Conservation (phyloP, 75 land plant species). For the Isoetes taiwanensis region DNA sequence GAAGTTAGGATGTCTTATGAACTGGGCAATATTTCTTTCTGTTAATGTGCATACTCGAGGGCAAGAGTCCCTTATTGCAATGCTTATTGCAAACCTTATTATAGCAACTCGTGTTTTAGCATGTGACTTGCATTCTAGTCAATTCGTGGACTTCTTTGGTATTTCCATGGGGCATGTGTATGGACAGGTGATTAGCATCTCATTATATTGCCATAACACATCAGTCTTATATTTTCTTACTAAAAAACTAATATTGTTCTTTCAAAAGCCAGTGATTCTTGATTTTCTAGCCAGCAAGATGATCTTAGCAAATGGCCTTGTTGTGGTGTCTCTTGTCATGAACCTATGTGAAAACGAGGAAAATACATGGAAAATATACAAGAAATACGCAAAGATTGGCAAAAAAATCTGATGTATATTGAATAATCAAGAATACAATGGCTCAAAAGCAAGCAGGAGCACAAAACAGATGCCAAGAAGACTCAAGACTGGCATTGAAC, state of each 20-base stretch:
- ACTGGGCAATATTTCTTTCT: background rate
- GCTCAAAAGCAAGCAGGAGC: no score
- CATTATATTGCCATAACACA: background rate
- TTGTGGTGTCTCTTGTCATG: constrained; percentile 94
- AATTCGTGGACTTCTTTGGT: constrained; percentile 92
- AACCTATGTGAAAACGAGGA: no score
- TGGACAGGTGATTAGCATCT: constrained; percentile 45
- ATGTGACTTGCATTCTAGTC: constrained; percentile 93
- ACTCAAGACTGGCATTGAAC: no score
- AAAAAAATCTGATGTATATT: no score
- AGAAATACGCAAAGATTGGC: no score
- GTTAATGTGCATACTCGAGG: constrained; percentile 58
- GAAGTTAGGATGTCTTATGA: background rate
- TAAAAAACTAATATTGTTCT: background rate
- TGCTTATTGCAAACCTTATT: constrained; percentile 84
- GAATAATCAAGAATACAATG: no score
- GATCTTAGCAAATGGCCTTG: constrained; percentile 61
- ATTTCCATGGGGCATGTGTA: constrained; percentile 93
- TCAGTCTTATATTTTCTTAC: background rate
- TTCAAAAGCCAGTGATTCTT: constrained; percentile 66
- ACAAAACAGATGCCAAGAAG: no score
- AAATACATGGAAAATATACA: no score
- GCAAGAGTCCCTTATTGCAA: constrained; percentile 92
- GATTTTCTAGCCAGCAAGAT: constrained; percentile 94
- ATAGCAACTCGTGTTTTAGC: constrained; percentile 88